Evolutionary conservation across 2,329 filamentous ascomycete species (phyloP).

Genomic region (Scolecobasidium constrictum): DNA sequence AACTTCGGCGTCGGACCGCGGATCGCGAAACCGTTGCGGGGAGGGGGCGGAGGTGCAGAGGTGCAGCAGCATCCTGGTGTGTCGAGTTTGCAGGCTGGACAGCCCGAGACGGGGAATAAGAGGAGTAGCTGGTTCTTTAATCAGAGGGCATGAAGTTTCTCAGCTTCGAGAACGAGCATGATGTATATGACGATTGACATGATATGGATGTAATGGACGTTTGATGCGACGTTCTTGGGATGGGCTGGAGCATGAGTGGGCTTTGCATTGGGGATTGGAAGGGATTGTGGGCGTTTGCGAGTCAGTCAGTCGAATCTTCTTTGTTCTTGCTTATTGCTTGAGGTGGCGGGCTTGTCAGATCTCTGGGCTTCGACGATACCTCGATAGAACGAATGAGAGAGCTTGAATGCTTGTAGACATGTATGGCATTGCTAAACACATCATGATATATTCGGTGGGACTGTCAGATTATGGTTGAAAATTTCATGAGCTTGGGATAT

Average conservation of each 20-base stretch:
- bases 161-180: background rate
- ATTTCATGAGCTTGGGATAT: too few species aligned
- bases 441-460: too few species aligned
- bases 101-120: slow-evolving; percentile 47
- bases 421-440: too few species aligned
- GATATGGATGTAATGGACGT: slow-evolving; percentile 1
- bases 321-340: too few species aligned
- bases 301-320: too few species aligned
- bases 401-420: too few species aligned
- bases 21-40: slow-evolving; percentile 55
- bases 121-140: slow-evolving; percentile 67
- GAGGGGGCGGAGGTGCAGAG: slow-evolving; percentile 35
- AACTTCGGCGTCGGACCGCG: slow-evolving; percentile 39
- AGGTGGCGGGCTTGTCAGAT: too few species aligned
- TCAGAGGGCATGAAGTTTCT: slow-evolving; percentile 30
- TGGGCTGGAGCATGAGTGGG: background rate
- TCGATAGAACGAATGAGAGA: too few species aligned
- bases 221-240: background rate
- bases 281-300: background rate
- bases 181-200: background rate
- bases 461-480: too few species aligned
- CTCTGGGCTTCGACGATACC: too few species aligned
- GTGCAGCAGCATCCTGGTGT: slow-evolving; percentile 22
- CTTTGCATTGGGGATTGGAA: background rate
- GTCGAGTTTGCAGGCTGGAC: slow-evolving; percentile 29